Base-by-base conservation (phyloP, 495 filamentous ascomycete species). In the Penicillium crystallinum region DNA sequence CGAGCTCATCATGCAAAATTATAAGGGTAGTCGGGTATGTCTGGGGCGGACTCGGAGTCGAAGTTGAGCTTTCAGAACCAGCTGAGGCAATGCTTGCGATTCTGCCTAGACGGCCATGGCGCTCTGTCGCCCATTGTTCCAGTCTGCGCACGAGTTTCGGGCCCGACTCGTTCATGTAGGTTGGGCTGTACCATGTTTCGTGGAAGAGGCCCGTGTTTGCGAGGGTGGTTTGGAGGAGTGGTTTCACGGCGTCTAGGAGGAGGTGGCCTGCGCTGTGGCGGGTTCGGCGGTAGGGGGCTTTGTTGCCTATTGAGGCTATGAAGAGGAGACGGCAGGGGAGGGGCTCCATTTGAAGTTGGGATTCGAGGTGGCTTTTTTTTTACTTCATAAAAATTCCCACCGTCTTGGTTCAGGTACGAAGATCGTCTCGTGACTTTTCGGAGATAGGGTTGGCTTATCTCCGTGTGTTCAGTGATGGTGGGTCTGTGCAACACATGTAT, bases 1-100 rank as follows among this genome's bases (percentile, higher is more conserved):
- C 90, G 8, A 96, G 68, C 61, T 95, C 90, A 60, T 96, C 90
- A 68, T 96, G 89, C 23, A 96, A 70, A 2, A 96, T 69, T 3
- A 95, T 81, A 14, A 96, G 69, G 0, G 73, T 73, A 21, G 75
- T 53, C 0, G 62, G 56, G 15, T 46, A 46, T 1, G 37, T 33
- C 17, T 46, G 21, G 27, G 19, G 23, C 0, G 46, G 19, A n/a
- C 12, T 22, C 21, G 49, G n/a, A 0, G 23, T 21, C 27, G 49
- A 40, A 15, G 42, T 27, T 2, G 47, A 25, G 9, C 3, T 3
- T 7, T 27, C 23, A 27, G 40, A 25, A 19, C 47, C 12, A 11
- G 49, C 3, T 21, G n/a, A 35, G 53, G 18, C 36, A 19, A 25
- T 10, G 19, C 4, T 39, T 6, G 40, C 40, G 31, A 46, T 35